phyloP scores from a whole-genome alignment of 2,329 filamentous ascomycete species.

The Xylariaceae sp. region DNA sequence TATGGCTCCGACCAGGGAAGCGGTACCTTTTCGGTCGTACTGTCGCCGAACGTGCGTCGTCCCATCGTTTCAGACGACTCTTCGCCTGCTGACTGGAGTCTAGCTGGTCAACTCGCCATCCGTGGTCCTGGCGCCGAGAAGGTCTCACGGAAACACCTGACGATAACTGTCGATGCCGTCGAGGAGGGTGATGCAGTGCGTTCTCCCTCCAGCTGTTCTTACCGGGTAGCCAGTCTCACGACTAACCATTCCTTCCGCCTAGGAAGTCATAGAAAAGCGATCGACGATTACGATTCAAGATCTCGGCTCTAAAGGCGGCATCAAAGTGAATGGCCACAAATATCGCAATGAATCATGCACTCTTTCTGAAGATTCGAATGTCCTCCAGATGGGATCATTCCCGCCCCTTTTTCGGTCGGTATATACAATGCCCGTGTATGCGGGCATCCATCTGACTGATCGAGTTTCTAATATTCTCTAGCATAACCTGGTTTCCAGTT shows the following conservation, averaged over 20 bases:
- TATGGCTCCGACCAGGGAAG: slow-evolving; percentile 84
- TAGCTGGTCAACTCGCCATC: slow-evolving; percentile 64
- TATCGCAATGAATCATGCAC: slow-evolving; percentile 58
- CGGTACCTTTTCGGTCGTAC: slow-evolving; percentile 82
- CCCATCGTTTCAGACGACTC: neutral
- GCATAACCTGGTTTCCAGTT: slow-evolving; percentile 72
- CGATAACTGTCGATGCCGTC: slow-evolving; percentile 65
- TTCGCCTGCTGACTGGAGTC: slow-evolving; percentile 4
- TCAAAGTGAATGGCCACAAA: slow-evolving; percentile 66
- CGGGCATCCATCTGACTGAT: neutral
- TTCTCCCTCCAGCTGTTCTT: slow-evolving; percentile 1
- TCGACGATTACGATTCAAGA: slow-evolving; percentile 73
- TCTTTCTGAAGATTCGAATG: slow-evolving; percentile 54
- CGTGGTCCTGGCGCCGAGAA: slow-evolving; percentile 58
- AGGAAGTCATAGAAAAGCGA: slow-evolving; percentile 59
- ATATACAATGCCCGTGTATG: neutral
- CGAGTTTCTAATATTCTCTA: slow-evolving; percentile 31
- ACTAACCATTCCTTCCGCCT: slow-evolving; percentile 9
- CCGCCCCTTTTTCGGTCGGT: slow-evolving; percentile 55
- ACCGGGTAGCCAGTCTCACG: neutral
- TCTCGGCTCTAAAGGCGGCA: slow-evolving; percentile 78
- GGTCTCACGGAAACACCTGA: slow-evolving; percentile 84
- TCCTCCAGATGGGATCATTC: slow-evolving; percentile 68
- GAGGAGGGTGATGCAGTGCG: slow-evolving; percentile 61
- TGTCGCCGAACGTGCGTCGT: slow-evolving; percentile 53